Base-by-base conservation (phyloP, 257 asterid genomes). In the Lithospermum erythrorhizon region DNA sequence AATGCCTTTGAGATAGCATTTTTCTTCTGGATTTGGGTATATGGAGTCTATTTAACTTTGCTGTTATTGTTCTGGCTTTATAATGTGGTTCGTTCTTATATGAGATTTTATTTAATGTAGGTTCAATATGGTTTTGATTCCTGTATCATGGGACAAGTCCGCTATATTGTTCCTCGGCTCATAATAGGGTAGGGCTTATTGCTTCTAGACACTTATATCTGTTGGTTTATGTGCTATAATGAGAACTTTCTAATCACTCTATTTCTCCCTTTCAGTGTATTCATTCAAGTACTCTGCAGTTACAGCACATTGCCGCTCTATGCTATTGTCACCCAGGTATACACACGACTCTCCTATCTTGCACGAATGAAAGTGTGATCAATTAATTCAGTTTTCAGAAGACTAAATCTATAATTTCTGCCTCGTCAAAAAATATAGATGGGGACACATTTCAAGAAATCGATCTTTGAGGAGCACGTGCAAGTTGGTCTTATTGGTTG, bases 391-490 rank as follows among this genome's bases (percentile, higher is more conserved):
- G 52, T 6, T 37, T 9, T 35, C 35, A 9, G 11, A 64, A 25
- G 37, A 20, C 61, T 8, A n/a, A 8, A 17, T 29, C 61, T 73
- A 60, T 24, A 19, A 59, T 22, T 15, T 14, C 19, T 9, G 14
- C 51, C 19, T 53, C 24, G 57, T 61, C 52, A 35, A 69, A 61
- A 41, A 41, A 11, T 19, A 65, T 37, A 93, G 99, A 93, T 93
- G 99, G 99, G 99, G 59, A 89, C 95, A 13, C 75, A 83, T 72
- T 93, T 89, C 85, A 93, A 93, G 81, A 89, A 80, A 69, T 84
- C 99, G 5, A 89, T 93, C 76, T 93, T 93, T 25, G 95, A 89
- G 0, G 96, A 86, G 65, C 95, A 86, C 27, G 76, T 93, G 67
- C 99, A 85, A 84, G 89, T 25, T 4, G 91, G 99, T 57, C 84